phyloP scores from a whole-genome alignment of 768 basidiomycete genomes.

The Podaxis rugospora region DNA sequence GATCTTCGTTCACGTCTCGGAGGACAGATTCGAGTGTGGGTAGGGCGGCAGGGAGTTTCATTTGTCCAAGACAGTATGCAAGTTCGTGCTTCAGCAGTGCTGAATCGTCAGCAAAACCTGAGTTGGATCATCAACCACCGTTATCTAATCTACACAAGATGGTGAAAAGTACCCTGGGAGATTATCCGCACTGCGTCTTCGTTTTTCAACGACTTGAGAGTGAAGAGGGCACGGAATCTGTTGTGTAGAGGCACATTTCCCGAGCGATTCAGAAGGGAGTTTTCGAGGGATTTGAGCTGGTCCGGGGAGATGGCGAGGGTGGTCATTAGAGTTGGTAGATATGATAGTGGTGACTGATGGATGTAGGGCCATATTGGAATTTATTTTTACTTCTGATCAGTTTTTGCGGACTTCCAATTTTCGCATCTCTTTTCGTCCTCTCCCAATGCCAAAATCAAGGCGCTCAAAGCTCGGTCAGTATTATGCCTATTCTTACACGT shows the following conservation, averaged over 20 bases:
- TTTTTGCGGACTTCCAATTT: constrained; percentile 50
- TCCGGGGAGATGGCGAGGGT: constrained; percentile 38
- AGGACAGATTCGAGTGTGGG: constrained; percentile 78
- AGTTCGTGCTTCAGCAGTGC: constrained; percentile 95
- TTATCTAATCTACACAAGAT: constrained; percentile 1
- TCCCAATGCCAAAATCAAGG: constrained; percentile 84
- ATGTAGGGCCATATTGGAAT: constrained; percentile 8
- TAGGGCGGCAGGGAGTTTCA: constrained; percentile 68
- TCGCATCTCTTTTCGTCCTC: constrained; percentile 16
- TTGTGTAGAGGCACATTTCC: constrained; percentile 76
- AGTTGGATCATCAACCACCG: constrained; percentile 2
- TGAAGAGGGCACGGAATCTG: constrained; percentile 88
- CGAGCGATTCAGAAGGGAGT: constrained; percentile 71
- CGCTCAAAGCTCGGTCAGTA: constrained; percentile 80
- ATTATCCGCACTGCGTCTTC: constrained; percentile 84
- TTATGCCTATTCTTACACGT: background rate
- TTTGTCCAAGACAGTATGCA: constrained; percentile 95
- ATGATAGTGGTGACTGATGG: constrained; percentile 15
- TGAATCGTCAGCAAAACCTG: constrained; percentile 84
- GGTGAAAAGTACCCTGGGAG: constrained; percentile 56
- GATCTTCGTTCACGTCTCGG: constrained; percentile 64
- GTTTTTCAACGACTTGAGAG: constrained; percentile 77
- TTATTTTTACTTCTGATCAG: constrained; percentile 15
- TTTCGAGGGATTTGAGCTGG: constrained; percentile 67
- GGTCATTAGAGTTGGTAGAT: constrained; percentile 23